Conservation (phyloP, 2,329 filamentous ascomycete species). For the Colletotrichum sidae region DNA sequence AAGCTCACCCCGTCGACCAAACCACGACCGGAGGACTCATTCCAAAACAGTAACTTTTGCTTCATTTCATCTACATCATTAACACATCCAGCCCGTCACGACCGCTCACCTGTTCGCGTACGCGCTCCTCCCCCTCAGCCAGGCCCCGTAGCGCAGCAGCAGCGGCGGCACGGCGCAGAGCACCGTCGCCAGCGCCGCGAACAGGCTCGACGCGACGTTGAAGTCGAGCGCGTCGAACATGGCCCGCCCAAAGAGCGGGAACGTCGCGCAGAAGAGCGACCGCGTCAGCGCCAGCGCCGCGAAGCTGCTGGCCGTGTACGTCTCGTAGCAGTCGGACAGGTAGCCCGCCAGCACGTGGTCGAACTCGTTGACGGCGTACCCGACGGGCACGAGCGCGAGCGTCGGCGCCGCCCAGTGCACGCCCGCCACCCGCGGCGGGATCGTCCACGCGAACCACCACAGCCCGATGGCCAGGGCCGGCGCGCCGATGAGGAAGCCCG, state of each 20-base stretch:
- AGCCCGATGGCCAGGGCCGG: conserved; percentile 55
- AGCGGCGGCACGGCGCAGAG: conserved; percentile 19
- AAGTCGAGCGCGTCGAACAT: conserved; percentile 15
- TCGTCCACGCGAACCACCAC: conserved; percentile 59
- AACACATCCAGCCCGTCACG: too few relatives aligned
- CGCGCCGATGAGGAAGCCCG: conserved; percentile 54
- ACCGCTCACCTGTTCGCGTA: too few relatives aligned
- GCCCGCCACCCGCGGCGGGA: conserved; percentile 51
- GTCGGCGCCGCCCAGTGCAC: conserved; percentile 54
- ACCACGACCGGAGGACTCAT: too few relatives aligned
- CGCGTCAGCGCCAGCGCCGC: conserved; percentile 16
- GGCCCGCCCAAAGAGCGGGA: conserved; percentile 7
- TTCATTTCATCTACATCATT: too few relatives aligned
- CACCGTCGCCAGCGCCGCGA: conserved; percentile 11
- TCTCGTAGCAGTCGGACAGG: conserved; percentile 25
- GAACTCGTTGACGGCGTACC: conserved; percentile 60
- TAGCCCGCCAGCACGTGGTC: conserved; percentile 31
- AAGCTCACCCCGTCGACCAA: too few relatives aligned
- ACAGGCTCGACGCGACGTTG: background rate
- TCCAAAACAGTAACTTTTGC: background rate
- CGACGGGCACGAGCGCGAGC: conserved; percentile 54
- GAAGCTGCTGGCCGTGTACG: conserved; percentile 9
- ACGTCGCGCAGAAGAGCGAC: conserved; percentile 7
- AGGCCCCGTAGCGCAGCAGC: conserved; percentile 7
- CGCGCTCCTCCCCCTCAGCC: conserved; percentile 4